Evolutionary conservation across 2,329 filamentous ascomycete genomes (phyloP).

Genomic region (Aspergillus sp.): DNA sequence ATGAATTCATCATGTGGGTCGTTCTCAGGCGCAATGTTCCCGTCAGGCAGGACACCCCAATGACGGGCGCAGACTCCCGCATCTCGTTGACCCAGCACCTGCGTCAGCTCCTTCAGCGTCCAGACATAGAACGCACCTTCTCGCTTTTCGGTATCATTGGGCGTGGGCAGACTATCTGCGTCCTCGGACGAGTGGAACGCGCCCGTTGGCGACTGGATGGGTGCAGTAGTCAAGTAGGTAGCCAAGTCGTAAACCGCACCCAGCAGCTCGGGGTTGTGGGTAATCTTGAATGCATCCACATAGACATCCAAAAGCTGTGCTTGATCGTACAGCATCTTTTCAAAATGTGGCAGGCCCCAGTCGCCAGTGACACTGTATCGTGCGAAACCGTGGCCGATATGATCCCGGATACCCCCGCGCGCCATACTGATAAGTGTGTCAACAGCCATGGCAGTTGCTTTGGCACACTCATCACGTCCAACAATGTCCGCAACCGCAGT

Average conservation of each 20-base stretch:
- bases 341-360: slow-evolving; percentile 94
- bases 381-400: slow-evolving; percentile 75
- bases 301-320: slow-evolving; percentile 81
- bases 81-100: slow-evolving; percentile 68
- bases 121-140: slow-evolving; percentile 95
- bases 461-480: slow-evolving; percentile 73
- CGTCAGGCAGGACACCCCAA: slow-evolving; percentile 80
- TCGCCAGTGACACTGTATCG: slow-evolving; percentile 88
- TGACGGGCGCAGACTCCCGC: slow-evolving; percentile 76
- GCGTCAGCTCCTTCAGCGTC: slow-evolving; percentile 83
- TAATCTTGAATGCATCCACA: slow-evolving; percentile 78
- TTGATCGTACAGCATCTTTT: slow-evolving; percentile 96
- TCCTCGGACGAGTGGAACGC: slow-evolving; percentile 88
- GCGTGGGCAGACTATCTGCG: slow-evolving; percentile 76
- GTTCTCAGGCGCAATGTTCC: slow-evolving; percentile 78
- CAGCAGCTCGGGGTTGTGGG: slow-evolving; percentile 69
- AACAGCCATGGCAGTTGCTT: slow-evolving; percentile 76
- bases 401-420: slow-evolving; percentile 70
- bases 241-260: slow-evolving; percentile 78
- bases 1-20: slow-evolving; percentile 94
- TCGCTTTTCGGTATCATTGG: slow-evolving; percentile 76
- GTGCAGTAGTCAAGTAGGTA: slow-evolving; percentile 76
- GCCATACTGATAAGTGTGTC: slow-evolving; percentile 79
- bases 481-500: slow-evolving; percentile 78
- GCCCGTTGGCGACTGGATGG: slow-evolving; percentile 67